phyloP scores from a whole-genome alignment of 495 filamentous ascomycete species.

The Podospora sp. region DNA sequence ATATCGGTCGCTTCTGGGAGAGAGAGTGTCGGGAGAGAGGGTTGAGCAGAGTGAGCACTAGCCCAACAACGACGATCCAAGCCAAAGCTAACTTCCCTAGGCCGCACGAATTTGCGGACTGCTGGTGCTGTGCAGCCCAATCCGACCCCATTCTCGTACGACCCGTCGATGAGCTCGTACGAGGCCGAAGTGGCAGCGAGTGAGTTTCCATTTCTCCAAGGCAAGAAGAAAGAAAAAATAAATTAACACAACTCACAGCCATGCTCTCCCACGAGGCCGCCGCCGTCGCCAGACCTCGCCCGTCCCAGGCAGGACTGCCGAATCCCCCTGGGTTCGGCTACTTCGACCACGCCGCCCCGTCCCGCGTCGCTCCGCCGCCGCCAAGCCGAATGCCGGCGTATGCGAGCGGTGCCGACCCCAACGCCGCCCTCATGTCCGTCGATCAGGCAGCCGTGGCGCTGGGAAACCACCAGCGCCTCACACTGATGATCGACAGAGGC shows the following conservation, averaged over 20 bases:
- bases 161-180: slow-evolving; percentile 28
- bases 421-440: slow-evolving; percentile 4
- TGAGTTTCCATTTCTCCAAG: neutral
- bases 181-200: slow-evolving; percentile 24
- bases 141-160: slow-evolving; percentile 15
- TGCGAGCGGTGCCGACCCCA: neutral
- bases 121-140: no score
- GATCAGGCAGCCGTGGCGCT: slow-evolving; percentile 11
- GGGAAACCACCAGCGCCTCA: neutral
- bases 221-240: neutral
- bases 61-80: neutral
- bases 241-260: neutral
- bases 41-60: neutral
- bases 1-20: neutral
- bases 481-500: slow-evolving; percentile 7
- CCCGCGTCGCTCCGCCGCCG: neutral
- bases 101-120: neutral
- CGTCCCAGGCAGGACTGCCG: neutral
- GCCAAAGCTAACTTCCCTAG: neutral
- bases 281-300: neutral
- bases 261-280: neutral
- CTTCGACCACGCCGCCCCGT: neutral
- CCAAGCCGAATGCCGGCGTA: neutral
- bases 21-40: neutral
- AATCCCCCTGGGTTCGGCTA: neutral